Conservation (phyloP, 805 yeast species). For the Saturnispora zaruensis region DNA sequence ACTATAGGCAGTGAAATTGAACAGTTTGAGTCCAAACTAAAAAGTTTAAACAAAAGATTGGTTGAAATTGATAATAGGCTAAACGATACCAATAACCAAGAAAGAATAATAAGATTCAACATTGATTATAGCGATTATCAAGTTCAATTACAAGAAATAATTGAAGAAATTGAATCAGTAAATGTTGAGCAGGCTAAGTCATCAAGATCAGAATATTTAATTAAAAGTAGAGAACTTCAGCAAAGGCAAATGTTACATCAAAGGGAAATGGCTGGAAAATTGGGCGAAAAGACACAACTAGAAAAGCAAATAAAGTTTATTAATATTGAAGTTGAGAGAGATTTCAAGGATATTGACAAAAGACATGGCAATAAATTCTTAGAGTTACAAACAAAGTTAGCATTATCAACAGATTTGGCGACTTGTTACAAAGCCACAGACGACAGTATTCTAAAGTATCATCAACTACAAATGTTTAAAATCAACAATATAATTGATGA, state of each 20-base stretch:
- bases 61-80: constrained; percentile 53
- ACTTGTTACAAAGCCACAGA: constrained; percentile 83
- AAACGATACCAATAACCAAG: constrained; percentile 49
- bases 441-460: constrained; percentile 88
- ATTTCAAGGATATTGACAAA: constrained; percentile 59
- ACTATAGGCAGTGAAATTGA: constrained; percentile 15
- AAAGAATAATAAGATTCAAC: constrained; percentile 45
- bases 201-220: constrained; percentile 53
- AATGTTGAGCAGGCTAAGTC: constrained; percentile 41
- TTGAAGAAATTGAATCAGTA: constrained; percentile 25
- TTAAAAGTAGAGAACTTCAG: constrained; percentile 43
- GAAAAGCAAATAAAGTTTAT: constrained; percentile 57
- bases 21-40: constrained; percentile 10
- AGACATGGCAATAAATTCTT: constrained; percentile 64
- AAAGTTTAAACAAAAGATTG: constrained; percentile 43
- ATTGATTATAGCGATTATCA: constrained; percentile 38
- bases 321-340: constrained; percentile 54
- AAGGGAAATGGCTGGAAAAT: constrained; percentile 59
- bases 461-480: constrained; percentile 84
- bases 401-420: constrained; percentile 72
- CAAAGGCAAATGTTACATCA: constrained; percentile 45
- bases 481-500: constrained; percentile 83
- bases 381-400: constrained; percentile 62
- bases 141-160: constrained; percentile 27
- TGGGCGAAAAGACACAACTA: constrained; percentile 82